A percentile compares a stretch with the other conserved stretches of the same genome.
These are phyloP conservation scores for Excoecaria cochinchinensis DNA, from an alignment of 345 rosid species.

Conservation along the genomic window DNA sequence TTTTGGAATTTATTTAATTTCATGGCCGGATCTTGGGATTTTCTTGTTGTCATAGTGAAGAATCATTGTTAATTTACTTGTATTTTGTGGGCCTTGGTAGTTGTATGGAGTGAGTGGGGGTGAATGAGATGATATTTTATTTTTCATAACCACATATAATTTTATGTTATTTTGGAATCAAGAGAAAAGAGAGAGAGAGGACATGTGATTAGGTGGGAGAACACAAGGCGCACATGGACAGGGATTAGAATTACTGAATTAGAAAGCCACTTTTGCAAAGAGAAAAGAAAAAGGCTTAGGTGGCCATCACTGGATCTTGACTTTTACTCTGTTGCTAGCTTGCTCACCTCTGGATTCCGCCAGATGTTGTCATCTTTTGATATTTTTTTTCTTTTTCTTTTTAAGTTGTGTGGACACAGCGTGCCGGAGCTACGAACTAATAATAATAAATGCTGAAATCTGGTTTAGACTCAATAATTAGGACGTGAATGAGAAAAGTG, in stretches of 20 bases:
- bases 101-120: too few species aligned
- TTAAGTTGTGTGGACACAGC: background rate
- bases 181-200: background rate
- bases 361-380: too few species aligned
- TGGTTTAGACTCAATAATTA: too few species aligned
- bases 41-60: background rate
- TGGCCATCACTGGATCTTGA: constrained; percentile 17
- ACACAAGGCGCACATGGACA: constrained; percentile 8
- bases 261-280: constrained; percentile 2
- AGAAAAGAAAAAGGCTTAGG: background rate
- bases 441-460: too few species aligned
- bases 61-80: too few species aligned
- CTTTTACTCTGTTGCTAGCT: background rate
- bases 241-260: background rate
- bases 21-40: constrained; percentile 10
- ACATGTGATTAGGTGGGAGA: background rate
- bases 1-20: constrained; percentile 24
- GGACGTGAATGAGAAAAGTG: too few species aligned
- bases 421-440: too few species aligned
- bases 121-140: background rate
- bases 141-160: background rate
- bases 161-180: too few species aligned
- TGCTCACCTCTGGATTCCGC: background rate
- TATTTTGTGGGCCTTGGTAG: too few species aligned
- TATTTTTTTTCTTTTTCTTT: too few species aligned